Conservation (phyloP, 108 stramenopile genomes). For the Halocafeteria seosinensis region DNA sequence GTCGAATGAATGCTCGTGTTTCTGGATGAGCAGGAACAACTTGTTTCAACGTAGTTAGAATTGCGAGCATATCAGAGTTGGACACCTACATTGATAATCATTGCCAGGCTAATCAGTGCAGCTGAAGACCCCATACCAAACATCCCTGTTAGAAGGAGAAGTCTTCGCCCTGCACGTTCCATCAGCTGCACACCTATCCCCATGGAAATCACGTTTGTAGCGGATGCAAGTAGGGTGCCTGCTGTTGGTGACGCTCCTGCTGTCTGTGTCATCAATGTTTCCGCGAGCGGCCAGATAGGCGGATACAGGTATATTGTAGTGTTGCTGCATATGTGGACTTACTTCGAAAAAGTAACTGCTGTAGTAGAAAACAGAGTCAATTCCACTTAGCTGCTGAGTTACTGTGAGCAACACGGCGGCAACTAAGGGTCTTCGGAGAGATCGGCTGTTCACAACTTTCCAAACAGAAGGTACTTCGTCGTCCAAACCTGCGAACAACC, state of each 20-base stretch:
- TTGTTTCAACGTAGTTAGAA: neutral
- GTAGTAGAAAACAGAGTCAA: slow-evolving; percentile 97
- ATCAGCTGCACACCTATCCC: slow-evolving; percentile 73
- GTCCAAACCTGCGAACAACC: slow-evolving; percentile 9
- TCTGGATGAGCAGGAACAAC: slow-evolving; percentile 4
- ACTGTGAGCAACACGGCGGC: slow-evolving; percentile 56
- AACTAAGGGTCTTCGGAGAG: slow-evolving; percentile 50
- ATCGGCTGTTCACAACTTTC: slow-evolving; percentile 54
- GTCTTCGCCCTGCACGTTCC: slow-evolving; percentile 60
- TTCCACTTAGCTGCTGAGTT: slow-evolving; percentile 82
- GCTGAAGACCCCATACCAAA: slow-evolving; percentile 38
- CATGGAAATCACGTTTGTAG: slow-evolving; percentile 76
- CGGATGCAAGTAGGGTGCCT: slow-evolving; percentile 3
- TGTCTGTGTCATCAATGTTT: slow-evolving; percentile 67
- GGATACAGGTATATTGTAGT: too few species aligned
- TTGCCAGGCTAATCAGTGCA: slow-evolving; percentile 46
- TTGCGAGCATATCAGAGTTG: slow-evolving; percentile 10
- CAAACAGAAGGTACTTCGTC: slow-evolving; percentile 18
- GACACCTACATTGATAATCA: slow-evolving; percentile 49
- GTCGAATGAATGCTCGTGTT: slow-evolving; percentile 36
- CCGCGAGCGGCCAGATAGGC: too few species aligned
- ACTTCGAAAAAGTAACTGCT: slow-evolving; percentile 84
- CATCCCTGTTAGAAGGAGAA: slow-evolving; percentile 63
- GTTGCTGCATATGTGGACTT: too few species aligned
- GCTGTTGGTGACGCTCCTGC: slow-evolving; percentile 56